phyloP scores from a whole-genome alignment of 169 alveolate species.

The Plasmodium cynomolgi region DNA sequence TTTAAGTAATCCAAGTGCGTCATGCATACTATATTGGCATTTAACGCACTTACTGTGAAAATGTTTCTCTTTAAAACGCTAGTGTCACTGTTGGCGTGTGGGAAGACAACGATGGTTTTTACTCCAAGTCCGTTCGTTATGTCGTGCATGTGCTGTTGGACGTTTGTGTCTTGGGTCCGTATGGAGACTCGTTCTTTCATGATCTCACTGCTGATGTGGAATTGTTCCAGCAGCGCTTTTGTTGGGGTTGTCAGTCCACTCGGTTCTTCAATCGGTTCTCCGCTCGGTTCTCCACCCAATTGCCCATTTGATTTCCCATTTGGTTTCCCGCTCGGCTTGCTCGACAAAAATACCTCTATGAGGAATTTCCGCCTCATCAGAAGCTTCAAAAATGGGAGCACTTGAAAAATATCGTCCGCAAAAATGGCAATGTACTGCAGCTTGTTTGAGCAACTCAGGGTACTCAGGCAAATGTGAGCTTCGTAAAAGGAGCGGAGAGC shows the following conservation, averaged over 20 bases:
- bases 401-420: constrained; percentile 19
- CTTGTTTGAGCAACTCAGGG: background rate
- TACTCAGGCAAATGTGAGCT: constrained; percentile 46
- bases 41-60: constrained; percentile 60
- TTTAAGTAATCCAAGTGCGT: constrained; percentile 35
- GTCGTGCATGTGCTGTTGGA: constrained; percentile 35
- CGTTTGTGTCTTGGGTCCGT: constrained; percentile 16
- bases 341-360: constrained; percentile 43
- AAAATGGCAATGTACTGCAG: constrained; percentile 41
- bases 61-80: constrained; percentile 33
- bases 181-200: constrained; percentile 34
- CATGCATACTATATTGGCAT: constrained; percentile 33
- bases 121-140: constrained; percentile 40
- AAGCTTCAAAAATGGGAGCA: constrained; percentile 57
- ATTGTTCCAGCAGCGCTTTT: constrained; percentile 21
- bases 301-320: background rate
- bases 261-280: background rate
- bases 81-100: constrained; percentile 21
- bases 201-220: constrained; percentile 19
- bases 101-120: constrained; percentile 48
- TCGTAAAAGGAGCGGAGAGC: constrained; percentile 44
- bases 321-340: background rate
- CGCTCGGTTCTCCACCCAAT: background rate
- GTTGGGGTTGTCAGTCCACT: background rate
- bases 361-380: constrained; percentile 6